A percentile compares a stretch with the other conserved stretches of the same genome.
Conservation (phyloP, 306 rosid species). For the Boehmeria nivea region DNA sequence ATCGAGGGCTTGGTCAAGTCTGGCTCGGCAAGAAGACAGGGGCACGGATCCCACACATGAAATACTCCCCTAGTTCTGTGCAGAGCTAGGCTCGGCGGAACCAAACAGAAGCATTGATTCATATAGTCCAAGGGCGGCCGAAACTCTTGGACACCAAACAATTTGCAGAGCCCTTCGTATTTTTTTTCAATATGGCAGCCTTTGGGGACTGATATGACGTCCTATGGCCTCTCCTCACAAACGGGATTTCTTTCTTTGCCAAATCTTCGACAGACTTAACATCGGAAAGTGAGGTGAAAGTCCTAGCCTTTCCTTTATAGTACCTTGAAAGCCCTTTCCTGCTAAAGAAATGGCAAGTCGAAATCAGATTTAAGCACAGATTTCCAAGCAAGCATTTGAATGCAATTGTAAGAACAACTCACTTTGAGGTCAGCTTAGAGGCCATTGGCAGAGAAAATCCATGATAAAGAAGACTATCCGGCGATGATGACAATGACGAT, state of each 20-base stretch:
- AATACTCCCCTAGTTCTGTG: too few species aligned
- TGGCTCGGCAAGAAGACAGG: too few species aligned
- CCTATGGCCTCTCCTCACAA: slow-evolving; percentile 20
- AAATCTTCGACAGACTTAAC: slow-evolving; percentile 35
- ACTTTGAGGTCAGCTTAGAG: slow-evolving; percentile 18
- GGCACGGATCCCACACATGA: too few species aligned
- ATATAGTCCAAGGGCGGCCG: neutral
- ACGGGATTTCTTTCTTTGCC: slow-evolving; percentile 30
- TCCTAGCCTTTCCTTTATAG: slow-evolving; percentile 33
- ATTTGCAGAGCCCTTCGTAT: slow-evolving; percentile 2
- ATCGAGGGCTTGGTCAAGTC: too few species aligned
- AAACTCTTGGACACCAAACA: slow-evolving; percentile 5
- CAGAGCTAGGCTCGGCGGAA: too few species aligned
- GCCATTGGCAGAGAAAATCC: slow-evolving; percentile 17
- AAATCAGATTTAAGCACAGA: neutral
- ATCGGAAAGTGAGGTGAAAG: slow-evolving; percentile 32
- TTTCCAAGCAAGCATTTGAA: neutral
- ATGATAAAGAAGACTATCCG: slow-evolving; percentile 1
- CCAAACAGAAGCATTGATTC: too few species aligned
- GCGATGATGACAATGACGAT: too few species aligned
- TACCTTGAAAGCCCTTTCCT: slow-evolving; percentile 43
- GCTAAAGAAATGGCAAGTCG: neutral
- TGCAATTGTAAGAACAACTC: neutral
- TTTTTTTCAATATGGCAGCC: slow-evolving; percentile 28
- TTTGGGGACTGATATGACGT: slow-evolving; percentile 18